phyloP scores from a whole-genome alignment of 2,329 filamentous ascomycete species.

The Alternaria conjuncta region DNA sequence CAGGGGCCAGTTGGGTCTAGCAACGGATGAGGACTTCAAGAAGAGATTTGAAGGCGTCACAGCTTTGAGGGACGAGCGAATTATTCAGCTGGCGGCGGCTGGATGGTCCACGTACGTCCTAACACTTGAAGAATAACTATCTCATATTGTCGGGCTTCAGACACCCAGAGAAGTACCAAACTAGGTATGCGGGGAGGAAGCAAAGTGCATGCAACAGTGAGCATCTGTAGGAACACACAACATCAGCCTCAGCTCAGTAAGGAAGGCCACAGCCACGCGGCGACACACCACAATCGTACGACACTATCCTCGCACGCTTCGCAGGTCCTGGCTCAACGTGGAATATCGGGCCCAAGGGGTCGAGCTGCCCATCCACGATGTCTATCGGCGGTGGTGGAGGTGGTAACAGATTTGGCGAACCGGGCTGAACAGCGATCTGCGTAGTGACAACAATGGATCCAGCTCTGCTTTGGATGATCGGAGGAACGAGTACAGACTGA shows the following conservation, averaged over 20 bases:
- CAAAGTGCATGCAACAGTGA: neutral
- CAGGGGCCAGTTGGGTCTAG: constrained; percentile 34
- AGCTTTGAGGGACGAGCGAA: constrained; percentile 23
- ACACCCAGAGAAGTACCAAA: neutral
- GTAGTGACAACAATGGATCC: constrained; percentile 28
- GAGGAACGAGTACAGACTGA: neutral
- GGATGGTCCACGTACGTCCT: constrained; percentile 38
- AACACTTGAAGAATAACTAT: constrained; percentile 1
- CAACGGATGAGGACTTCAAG: constrained; percentile 12
- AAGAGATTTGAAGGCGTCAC: constrained; percentile 29
- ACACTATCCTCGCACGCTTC: neutral
- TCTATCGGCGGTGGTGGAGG: neutral
- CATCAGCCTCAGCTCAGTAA: neutral
- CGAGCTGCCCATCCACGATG: constrained; percentile 16
- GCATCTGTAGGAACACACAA: neutral
- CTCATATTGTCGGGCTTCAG: neutral
- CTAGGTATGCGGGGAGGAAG: neutral
- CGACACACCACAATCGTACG: neutral
- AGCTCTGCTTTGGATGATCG: neutral
- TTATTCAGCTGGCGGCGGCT: constrained; percentile 26
- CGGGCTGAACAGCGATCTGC: constrained; percentile 21
- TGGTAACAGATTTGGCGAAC: neutral
- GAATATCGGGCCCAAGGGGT: constrained; percentile 20
- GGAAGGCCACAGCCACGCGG: neutral
- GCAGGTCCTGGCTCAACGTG: constrained; percentile 18